Percentiles rank a stretch among this genome's conserved stretches.
These are phyloP conservation scores for Farysia itapuensis DNA, from an alignment of 1,284 basidiomycete species.

Conservation along the genomic window DNA sequence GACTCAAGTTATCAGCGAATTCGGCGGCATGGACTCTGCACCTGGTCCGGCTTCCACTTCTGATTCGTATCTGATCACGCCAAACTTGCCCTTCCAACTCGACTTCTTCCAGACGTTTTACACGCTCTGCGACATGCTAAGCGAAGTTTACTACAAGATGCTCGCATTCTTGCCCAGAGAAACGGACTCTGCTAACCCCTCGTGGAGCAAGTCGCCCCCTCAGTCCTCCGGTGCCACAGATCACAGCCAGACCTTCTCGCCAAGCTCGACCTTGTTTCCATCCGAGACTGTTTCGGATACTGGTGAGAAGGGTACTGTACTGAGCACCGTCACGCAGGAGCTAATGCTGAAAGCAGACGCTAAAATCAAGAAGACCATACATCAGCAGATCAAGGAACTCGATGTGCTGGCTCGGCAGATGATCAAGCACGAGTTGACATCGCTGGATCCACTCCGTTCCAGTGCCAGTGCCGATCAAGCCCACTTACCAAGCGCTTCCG, in stretches of 20 bases:
- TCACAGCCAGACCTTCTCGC: not conserved
- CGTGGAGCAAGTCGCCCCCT: not conserved
- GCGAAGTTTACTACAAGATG: conserved; percentile 47
- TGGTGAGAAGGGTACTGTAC: not conserved
- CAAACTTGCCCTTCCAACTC: conserved; percentile 64
- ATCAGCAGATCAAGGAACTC: conserved; percentile 39
- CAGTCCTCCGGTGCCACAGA: not conserved
- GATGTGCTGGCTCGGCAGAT: conserved; percentile 36
- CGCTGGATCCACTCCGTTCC: conserved; percentile 33
- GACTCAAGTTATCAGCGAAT: conserved; percentile 31
- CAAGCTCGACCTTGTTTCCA: conserved; percentile 1
- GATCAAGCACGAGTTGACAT: conserved; percentile 43
- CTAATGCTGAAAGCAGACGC: conserved; percentile 42
- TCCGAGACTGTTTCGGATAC: not conserved
- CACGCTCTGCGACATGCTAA: conserved; percentile 45
- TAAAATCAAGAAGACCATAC: conserved; percentile 42
- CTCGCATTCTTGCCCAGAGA: conserved; percentile 26
- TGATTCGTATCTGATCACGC: conserved; percentile 73
- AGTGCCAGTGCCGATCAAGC: conserved; percentile 16
- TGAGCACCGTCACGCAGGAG: conserved; percentile 29
- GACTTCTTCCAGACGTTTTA: conserved; percentile 49
- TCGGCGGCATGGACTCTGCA: conserved; percentile 12
- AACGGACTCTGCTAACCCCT: not conserved
- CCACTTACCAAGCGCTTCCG: not conserved
- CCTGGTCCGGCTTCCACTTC: conserved; percentile 47